Conservation (phyloP, 2,329 filamentous ascomycete genomes). For the Curvularia lunata region DNA sequence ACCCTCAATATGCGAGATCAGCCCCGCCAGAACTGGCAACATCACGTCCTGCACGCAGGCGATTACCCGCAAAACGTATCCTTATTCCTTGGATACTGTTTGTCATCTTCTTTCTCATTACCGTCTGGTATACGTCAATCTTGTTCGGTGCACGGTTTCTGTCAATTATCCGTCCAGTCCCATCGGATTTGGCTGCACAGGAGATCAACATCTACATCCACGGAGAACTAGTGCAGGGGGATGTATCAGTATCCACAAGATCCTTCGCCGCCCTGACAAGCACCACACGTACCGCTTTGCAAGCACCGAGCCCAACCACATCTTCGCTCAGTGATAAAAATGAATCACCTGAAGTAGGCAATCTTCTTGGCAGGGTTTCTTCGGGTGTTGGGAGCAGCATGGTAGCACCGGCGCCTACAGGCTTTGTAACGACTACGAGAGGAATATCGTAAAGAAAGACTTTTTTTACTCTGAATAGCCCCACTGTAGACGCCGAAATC, state of each 20-base stretch:
- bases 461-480: conserved; percentile 5
- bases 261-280: not conserved
- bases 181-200: conserved; percentile 11
- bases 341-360: conserved; percentile 5
- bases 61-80: conserved; percentile 16
- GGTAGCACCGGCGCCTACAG: conserved; percentile 7
- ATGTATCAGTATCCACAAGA: not conserved
- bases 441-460: not conserved
- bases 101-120: conserved; percentile 30
- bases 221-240: conserved; percentile 14
- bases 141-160: conserved; percentile 28
- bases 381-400: not conserved
- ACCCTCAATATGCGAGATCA: conserved; percentile 18
- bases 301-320: conserved; percentile 4
- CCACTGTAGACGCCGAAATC: conserved; percentile 10
- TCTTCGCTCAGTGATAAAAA: not conserved
- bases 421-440: conserved; percentile 12
- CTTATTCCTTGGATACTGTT: conserved; percentile 35
- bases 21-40: not conserved
- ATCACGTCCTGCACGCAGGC: conserved; percentile 6
- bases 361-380: conserved; percentile 4
- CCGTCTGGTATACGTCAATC: conserved; percentile 33
- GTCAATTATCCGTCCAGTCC: conserved; percentile 18
- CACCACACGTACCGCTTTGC: not conserved
- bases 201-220: conserved; percentile 29